Percentiles rank a stretch among this genome's conserved stretches.
Conservation (phyloP, 225 moss, liverwort and hornwort genomes). For the Takakia lepidozioides region DNA sequence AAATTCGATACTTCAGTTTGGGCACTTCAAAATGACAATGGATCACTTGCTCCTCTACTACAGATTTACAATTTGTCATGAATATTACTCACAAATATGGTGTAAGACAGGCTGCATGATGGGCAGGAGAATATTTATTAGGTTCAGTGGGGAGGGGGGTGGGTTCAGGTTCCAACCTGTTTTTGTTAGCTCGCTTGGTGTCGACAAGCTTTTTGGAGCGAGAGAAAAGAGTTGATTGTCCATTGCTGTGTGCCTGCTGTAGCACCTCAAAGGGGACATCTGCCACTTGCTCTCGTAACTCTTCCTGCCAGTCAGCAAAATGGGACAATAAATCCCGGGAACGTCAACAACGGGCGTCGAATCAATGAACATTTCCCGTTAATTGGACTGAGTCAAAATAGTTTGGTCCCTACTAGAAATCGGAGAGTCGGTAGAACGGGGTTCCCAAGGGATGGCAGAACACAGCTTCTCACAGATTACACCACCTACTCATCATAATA, state of each 20-base stretch:
- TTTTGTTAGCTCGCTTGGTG: constrained; percentile 87
- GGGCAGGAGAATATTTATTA: not conserved
- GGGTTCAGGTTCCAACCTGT: constrained; percentile 36
- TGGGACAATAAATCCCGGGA: no score
- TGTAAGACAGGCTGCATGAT: not conserved
- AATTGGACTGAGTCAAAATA: no score
- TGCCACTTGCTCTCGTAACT: constrained; percentile 55
- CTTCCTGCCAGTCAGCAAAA: constrained; percentile 37
- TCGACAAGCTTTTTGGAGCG: constrained; percentile 27
- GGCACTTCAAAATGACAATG: not conserved
- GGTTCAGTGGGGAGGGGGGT: not conserved
- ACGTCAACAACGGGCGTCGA: no score
- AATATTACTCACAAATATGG: no score
- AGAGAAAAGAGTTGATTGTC: constrained; percentile 36
- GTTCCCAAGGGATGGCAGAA: no score
- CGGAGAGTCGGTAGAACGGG: no score
- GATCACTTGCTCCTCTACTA: not conserved
- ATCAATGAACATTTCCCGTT: no score
- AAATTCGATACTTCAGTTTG: constrained; percentile 2
- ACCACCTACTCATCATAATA: no score
- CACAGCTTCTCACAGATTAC: no score
- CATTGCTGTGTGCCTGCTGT: constrained; percentile 67
- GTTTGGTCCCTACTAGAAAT: no score
- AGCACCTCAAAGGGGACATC: constrained; percentile 77
- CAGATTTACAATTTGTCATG: no score